Base-by-base conservation (phyloP, 2,329 filamentous ascomycete species). In the Ophiostoma sp. region DNA sequence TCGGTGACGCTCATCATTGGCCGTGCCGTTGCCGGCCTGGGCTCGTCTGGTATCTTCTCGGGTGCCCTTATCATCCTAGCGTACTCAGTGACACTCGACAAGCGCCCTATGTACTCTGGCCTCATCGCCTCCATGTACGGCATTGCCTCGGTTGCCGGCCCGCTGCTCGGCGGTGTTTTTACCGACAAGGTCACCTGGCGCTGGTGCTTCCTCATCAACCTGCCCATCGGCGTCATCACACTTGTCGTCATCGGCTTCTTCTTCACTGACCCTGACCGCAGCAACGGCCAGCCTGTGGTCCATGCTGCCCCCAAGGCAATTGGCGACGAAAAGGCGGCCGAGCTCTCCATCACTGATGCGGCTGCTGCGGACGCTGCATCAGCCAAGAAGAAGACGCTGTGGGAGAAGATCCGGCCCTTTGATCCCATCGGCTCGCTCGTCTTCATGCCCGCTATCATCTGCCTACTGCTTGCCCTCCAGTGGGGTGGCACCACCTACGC, bases 381-480 rank as follows among this genome's bases (percentile, higher is more conserved):
- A n/a, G 12, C 18, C 47, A 40, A 36, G n/a, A 66, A 18, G 12
- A 55, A 60, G 27, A 69, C 66, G 9, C 67, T 77, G 0, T 69
- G 77, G n/a, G 52, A 68, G 14, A 67, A 67, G 47, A 18, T 70
- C 18, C 58, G 47, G 41, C 68, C 66, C 60, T 65, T 73, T 18
- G 72, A 74, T 47, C 69, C 69, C 40, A 16, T 72, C 5, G 72
- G 72, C 41, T 67, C 67, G 1, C 27, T 68, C 8, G 38, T 73
- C n/a, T 70, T 74, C 47, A 67, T 71, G n/a, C 70, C 73, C 7
- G 66, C 77, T 14, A 77, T 81, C 27, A 74, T 80, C 47, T 81
- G 79, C 71, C 76, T 82, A 14, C 73, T 82, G 2, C 73, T 83
- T n/a, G 81, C 80, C 9, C 75, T 83, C 12, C 78, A 81, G 68